Conservation (phyloP, 805 yeast species). For the Pichia nanzhaoensis region DNA sequence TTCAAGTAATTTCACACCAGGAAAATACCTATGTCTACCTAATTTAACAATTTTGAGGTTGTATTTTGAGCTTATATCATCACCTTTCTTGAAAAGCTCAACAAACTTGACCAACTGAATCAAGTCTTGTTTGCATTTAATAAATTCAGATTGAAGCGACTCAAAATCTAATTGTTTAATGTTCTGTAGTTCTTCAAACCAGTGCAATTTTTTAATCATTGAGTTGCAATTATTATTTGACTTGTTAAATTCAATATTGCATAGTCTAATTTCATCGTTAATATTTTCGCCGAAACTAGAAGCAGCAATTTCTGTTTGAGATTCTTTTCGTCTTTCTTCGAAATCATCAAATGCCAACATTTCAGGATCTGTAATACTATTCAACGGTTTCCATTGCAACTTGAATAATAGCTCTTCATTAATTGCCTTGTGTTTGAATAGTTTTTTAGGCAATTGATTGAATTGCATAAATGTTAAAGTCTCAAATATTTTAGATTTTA, state of each 20-base stretch:
- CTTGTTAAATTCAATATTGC: slow-evolving; percentile 3
- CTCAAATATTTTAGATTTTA: slow-evolving; percentile 22
- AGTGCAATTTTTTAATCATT: slow-evolving; percentile 4
- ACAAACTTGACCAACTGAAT: not conserved
- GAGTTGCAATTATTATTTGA: slow-evolving; percentile 2
- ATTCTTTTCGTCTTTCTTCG: slow-evolving; percentile 13
- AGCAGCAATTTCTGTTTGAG: not conserved
- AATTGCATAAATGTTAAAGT: slow-evolving; percentile 21
- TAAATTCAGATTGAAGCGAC: slow-evolving; percentile 7
- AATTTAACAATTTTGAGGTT: slow-evolving; percentile 25
- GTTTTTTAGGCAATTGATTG: slow-evolving; percentile 24
- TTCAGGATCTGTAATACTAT: slow-evolving; percentile 72
- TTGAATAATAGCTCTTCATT: slow-evolving; percentile 36
- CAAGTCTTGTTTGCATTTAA: slow-evolving; percentile 6
- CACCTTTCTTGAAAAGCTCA: not conserved
- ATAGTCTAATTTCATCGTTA: slow-evolving; percentile 13
- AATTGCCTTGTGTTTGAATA: slow-evolving; percentile 17
- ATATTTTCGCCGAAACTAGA: slow-evolving; percentile 5
- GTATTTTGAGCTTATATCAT: slow-evolving; percentile 3
- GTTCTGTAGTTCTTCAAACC: slow-evolving; percentile 7
- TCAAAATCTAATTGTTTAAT: slow-evolving; percentile 1
- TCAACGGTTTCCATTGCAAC: slow-evolving; percentile 72
- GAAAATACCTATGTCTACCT: slow-evolving; percentile 43
- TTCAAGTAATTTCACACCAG: slow-evolving; percentile 26
- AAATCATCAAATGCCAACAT: slow-evolving; percentile 45